Base-by-base conservation (phyloP, 768 basidiomycete species). In the Pulveroboletus sp. region DNA sequence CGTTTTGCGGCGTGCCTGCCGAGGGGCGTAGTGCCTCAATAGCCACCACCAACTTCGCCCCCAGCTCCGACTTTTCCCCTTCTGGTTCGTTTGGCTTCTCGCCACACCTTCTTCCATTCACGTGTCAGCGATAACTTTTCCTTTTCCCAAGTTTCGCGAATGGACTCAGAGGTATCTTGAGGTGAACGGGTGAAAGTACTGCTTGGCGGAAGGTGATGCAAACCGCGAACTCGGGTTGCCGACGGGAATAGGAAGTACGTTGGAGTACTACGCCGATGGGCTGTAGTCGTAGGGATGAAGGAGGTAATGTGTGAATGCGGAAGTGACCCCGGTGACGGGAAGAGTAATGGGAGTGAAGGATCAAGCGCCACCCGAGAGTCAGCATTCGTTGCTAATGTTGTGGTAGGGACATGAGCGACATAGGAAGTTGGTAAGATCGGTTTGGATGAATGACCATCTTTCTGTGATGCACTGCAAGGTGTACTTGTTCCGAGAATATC, bases 41-140 rank as follows among this genome's bases (percentile, higher is more conserved):
- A 54, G 13, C 43, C 40, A 6, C 50, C 49, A 9, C 36, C 44
- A 15, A 43, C 31, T 14, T 63, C 73, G 15, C 60, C 71, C 2
- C 58, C 73, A 10, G 70, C 76, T 5, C 74, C 77, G 21, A 70
- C 76, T 57, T 79, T 76, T 51, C 83, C 70, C 56, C 78, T 69
- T 55, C 74, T 76, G 24, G 78, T 72, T 68, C 89, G 89, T 41
- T 79, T 77, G 13, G 87, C 89, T 60, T 91, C 89, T 50, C 83
- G 78, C 68, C 81, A 82, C 41, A 86, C 68, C 60, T 80, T 79
- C 70, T 88, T 89, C 89, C 89, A 91, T 43, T 80, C 85, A 53
- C 68, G 73, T 46, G 89, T 91, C 65, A 91, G 65, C 46, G 81
- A 79, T 0, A 73, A 75, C 59, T 83, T 85, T 40, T 73, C 69